Evolutionary conservation across 768 basidiomycete species (phyloP), one percentile per base, ranked within the genome.

Genomic region (Cytidiella melzeri): DNA sequence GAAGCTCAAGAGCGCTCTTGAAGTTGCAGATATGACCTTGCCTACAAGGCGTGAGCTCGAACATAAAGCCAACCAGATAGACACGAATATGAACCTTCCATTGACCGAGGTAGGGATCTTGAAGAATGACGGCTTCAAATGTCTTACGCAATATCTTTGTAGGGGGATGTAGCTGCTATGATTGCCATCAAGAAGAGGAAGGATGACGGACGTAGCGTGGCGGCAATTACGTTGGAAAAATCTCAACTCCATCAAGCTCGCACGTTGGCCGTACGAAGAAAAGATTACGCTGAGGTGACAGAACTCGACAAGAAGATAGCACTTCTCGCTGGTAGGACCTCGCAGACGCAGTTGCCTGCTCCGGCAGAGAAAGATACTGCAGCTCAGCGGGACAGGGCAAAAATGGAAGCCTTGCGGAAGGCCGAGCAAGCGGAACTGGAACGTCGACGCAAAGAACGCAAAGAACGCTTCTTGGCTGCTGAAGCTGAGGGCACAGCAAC

Each of bases 331-430:
- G 61, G 64, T 4, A 56, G 50, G 13, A 47, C 52, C 6, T 27
- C 43, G 20, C 13, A 21, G 11, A 15, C 41, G 5, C 38, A 51
- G 42, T 27, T 41, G 19, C 19, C 48, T 11, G 40, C 5, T 10
- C 42, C 24, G 21, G 55, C 48, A 19, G 58, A 55, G 23, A 54
- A 34, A 54, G 38, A 73, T 95, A 21, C 80, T 87, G 13, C 80
- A 71, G 61, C 83, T 98, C 47, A 97, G 95, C 62, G 91, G 93
- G 68, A 97, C 64, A 84, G 79, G 62, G 84, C 85, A 25, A 95
- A 95, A 50, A 55, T 81, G 56, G 95, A 94, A 59, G 79, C 80
- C 3, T 79, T 92, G 45, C 75, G 88, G 51, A 80, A 78, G 55
- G 86, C 87, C 0, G 92, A 95, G 65, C 64, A 83, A 27, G 69